Conservation (phyloP, 2,329 filamentous ascomycete genomes). For the Stagonosporopsis tanaceti region DNA sequence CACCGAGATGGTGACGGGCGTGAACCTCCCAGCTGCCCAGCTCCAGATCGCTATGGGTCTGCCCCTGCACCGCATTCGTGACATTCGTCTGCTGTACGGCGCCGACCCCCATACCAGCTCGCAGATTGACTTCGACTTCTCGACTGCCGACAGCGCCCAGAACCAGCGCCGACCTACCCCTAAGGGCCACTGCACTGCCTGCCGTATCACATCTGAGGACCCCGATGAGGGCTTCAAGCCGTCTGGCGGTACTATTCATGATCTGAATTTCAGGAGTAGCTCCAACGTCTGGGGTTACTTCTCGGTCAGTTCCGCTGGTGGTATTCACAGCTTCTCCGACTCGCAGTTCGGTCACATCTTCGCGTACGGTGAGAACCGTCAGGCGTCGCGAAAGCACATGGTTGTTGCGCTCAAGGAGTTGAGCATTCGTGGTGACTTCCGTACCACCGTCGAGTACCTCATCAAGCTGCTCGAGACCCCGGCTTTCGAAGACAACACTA, state of each 20-base stretch:
- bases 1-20: conserved; percentile 98
- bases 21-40: conserved; percentile 95
- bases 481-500: conserved; percentile 98
- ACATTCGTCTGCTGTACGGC: conserved; percentile 95
- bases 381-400: conserved; percentile 98
- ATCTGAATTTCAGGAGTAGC: conserved; percentile 97
- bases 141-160: conserved; percentile 80
- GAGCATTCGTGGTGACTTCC: conserved; percentile 99
- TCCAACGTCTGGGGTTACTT: conserved; percentile 99
- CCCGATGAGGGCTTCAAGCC: conserved; percentile 99
- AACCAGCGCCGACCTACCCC: conserved; percentile 89
- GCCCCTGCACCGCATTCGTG: conserved; percentile 90
- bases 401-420: conserved; percentile 97
- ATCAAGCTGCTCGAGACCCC: conserved; percentile 99
- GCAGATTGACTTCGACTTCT: conserved; percentile 97
- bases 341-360: conserved; percentile 99
- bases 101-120: conserved; percentile 87
- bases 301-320: conserved; percentile 94
- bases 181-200: conserved; percentile 97
- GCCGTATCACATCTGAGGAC: conserved; percentile 98
- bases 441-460: conserved; percentile 97
- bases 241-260: conserved; percentile 98
- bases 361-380: conserved; percentile 96
- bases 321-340: conserved; percentile 99
- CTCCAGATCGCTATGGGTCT: conserved; percentile 99